Evolutionary conservation across 805 yeast genomes (phyloP).

Genomic region (Candida dendrica): DNA sequence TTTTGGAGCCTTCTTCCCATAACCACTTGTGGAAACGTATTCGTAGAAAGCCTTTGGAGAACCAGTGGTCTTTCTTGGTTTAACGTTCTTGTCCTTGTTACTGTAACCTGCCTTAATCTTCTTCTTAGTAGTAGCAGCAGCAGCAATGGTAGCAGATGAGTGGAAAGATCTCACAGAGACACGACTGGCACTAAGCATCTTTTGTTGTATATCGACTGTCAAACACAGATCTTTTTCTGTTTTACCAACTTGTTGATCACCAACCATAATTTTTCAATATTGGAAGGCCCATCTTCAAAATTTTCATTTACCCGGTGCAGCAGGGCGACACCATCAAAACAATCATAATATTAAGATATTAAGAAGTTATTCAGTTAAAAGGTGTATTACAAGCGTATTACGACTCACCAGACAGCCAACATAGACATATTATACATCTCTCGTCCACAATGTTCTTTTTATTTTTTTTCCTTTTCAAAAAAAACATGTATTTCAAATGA

Average conservation of each 20-base stretch:
- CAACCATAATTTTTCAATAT: too few relatives aligned
- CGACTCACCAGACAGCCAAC: too few relatives aligned
- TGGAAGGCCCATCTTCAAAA: too few relatives aligned
- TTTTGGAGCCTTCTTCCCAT: neutral
- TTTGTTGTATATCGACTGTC: neutral
- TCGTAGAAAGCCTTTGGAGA: slow-evolving; percentile 13
- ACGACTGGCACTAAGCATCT: neutral
- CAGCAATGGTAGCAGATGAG: neutral
- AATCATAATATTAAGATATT: too few relatives aligned
- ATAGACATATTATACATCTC: too few relatives aligned
- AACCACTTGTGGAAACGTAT: slow-evolving; percentile 6
- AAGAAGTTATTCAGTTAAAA: too few relatives aligned
- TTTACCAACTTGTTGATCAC: too few relatives aligned
- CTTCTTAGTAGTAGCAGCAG: slow-evolving; percentile 6
- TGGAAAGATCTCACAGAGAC: slow-evolving; percentile 3
- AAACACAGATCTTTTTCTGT: too few relatives aligned
- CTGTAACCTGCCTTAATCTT: slow-evolving; percentile 5
- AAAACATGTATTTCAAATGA: too few relatives aligned
- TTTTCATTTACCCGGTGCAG: neutral
- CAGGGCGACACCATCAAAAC: neutral
- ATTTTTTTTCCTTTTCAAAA: too few relatives aligned
- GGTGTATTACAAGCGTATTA: too few relatives aligned
- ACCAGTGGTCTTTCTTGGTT: slow-evolving; percentile 13
- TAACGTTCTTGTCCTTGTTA: slow-evolving; percentile 5
- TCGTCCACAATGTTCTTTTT: too few relatives aligned